A percentile compares a stretch with the other conserved stretches of the same genome.
Conservation (phyloP, 129 eudicot genomes). For the Kitagawia praeruptora region DNA sequence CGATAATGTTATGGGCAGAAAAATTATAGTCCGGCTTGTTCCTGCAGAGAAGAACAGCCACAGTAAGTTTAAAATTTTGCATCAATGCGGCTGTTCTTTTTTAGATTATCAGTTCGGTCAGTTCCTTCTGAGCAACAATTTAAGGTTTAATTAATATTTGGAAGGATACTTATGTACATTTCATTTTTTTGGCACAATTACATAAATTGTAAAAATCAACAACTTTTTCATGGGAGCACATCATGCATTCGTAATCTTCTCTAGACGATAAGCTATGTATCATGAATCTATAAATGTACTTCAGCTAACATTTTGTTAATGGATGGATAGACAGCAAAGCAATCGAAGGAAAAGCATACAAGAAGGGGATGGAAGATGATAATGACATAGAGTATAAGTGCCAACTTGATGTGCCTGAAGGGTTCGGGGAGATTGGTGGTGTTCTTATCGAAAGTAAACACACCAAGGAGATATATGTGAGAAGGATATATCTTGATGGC, state of each 20-base stretch:
- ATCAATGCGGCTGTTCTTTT: too few species aligned
- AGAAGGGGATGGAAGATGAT: background rate
- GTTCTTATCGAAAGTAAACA: conserved; percentile 47
- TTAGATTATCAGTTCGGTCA: too few species aligned
- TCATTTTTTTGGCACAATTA: too few species aligned
- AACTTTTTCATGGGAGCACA: too few species aligned
- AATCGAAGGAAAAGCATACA: background rate
- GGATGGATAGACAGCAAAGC: background rate
- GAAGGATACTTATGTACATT: too few species aligned
- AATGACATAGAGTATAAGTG: conserved; percentile 22
- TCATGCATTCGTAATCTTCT: too few species aligned
- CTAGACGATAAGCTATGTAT: too few species aligned
- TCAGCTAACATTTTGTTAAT: background rate
- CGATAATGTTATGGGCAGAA: background rate
- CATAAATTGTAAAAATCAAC: too few species aligned
- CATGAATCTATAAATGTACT: too few species aligned
- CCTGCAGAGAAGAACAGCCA: background rate
- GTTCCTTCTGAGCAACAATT: too few species aligned
- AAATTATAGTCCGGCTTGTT: background rate
- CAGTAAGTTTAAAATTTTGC: background rate
- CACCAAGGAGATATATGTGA: conserved; percentile 38
- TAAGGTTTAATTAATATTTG: too few species aligned
- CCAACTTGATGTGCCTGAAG: conserved; percentile 19
- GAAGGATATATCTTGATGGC: conserved; percentile 32
- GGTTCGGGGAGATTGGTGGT: conserved; percentile 63